These are phyloP conservation scores for Skeletonema menzelii DNA, from an alignment of 108 stramenopile species.

Conservation along the genomic window DNA sequence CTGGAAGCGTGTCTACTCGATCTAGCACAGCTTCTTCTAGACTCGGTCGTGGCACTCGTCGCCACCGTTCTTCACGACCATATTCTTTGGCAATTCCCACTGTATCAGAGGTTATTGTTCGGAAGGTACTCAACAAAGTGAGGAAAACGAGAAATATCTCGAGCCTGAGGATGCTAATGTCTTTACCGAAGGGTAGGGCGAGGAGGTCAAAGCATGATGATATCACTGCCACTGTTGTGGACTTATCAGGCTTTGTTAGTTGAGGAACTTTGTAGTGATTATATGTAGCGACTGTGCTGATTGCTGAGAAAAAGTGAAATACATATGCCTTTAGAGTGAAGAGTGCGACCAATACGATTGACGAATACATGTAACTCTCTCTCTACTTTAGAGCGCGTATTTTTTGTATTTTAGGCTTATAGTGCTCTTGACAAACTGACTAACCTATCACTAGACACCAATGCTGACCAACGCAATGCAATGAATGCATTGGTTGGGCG, in stretches of 20 bases:
- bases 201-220: constrained; percentile 89
- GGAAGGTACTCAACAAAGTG: constrained; percentile 85
- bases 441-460: too few relatives aligned
- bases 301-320: too few relatives aligned
- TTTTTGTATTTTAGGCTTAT: too few relatives aligned
- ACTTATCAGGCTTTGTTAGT: constrained; percentile 49
- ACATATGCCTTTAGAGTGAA: too few relatives aligned
- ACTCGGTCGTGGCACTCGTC: constrained; percentile 29
- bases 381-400: too few relatives aligned
- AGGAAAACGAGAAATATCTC: constrained; percentile 75
- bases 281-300: too few relatives aligned
- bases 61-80: constrained; percentile 26
- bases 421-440: too few relatives aligned
- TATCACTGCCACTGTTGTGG: constrained; percentile 83
- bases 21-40: constrained; percentile 50
- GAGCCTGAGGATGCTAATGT: constrained; percentile 77
- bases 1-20: constrained; percentile 34
- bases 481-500: too few relatives aligned
- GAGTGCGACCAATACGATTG: too few relatives aligned
- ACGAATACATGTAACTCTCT: too few relatives aligned
- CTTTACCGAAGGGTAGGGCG: constrained; percentile 75
- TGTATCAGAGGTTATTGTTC: constrained; percentile 82
- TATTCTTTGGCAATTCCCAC: constrained; percentile 49
- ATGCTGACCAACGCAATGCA: too few relatives aligned
- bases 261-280: too few relatives aligned